Percentiles rank a stretch among this genome's conserved stretches.
Evolutionary conservation across 2,329 filamentous ascomycete species (phyloP).

Genomic region (Xenoacremonium recifei): DNA sequence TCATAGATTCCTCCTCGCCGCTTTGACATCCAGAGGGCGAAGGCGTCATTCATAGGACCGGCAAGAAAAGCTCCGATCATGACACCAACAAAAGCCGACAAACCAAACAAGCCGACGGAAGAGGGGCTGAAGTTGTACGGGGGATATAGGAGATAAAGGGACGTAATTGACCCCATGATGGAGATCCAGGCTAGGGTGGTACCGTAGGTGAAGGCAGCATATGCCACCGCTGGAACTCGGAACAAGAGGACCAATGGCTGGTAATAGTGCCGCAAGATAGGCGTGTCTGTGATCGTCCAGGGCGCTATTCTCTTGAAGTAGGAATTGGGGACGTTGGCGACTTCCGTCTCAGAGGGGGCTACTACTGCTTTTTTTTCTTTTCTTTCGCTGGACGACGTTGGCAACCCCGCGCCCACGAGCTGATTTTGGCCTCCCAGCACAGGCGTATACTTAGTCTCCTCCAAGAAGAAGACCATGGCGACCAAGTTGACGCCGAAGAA

Average conservation of each 20-base stretch:
- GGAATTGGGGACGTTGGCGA: slow-evolving; percentile 7
- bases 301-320: slow-evolving; percentile 20
- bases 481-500: slow-evolving; percentile 5
- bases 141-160: slow-evolving; percentile 31
- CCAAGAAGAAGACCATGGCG: slow-evolving; percentile 9
- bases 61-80: slow-evolving; percentile 35
- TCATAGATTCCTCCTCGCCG: slow-evolving; percentile 39
- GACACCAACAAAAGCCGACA: slow-evolving; percentile 32
- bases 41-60: slow-evolving; percentile 34
- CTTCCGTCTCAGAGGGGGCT: neutral
- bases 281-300: slow-evolving; percentile 13
- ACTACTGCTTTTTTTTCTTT: too few species aligned
- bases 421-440: neutral
- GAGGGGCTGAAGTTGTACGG: slow-evolving; percentile 24
- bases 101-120: slow-evolving; percentile 20
- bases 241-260: slow-evolving; percentile 6
- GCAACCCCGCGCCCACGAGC: too few species aligned
- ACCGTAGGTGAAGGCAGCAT: slow-evolving; percentile 35
- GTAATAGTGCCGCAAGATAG: slow-evolving; percentile 7
- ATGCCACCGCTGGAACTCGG: slow-evolving; percentile 35
- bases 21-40: slow-evolving; percentile 32
- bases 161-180: slow-evolving; percentile 26
- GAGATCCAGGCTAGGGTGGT: slow-evolving; percentile 34
- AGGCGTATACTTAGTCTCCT: slow-evolving; percentile 7
- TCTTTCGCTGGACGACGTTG: too few species aligned